Base-by-base conservation (phyloP, 23 red algal genomes). In the Agarophyton chilense region DNA sequence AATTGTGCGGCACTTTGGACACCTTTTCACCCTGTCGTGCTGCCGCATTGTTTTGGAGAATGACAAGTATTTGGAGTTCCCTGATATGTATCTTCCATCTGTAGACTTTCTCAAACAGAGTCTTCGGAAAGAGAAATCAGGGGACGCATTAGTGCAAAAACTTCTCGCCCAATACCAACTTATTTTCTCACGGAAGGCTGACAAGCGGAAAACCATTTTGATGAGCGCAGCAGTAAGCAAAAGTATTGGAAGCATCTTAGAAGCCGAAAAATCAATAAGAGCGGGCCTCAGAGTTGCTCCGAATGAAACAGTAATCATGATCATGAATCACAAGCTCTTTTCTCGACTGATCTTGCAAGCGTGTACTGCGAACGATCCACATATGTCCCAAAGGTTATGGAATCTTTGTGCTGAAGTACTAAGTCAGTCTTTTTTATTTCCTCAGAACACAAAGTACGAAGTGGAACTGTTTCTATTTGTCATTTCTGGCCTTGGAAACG, bases 401-500 rank as follows among this genome's bases (percentile, higher is more conserved):
- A 41, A 28, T 21, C 52, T 87, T 11, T 73, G 65, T 38, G 13
- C 11, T 10, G 65, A 87, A 39, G 44, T 57, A 35, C 22, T 87
- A 14, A 34, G 26, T 13, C 61, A 72, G 28, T 53, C 63, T 43
- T 57, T 49, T 54, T 32, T 87, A 21, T 87, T 87, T 87, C 82
- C 65, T 19, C 19, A 32, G 24, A 45, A 41, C 13, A 72, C 82
- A 35, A 51, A 74, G 44, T 45, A 68, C 61, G 82, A 87, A 36
- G 47, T 87, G 10, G 82, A 87, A 13, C 43, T 87, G 22, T 57
- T 87, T 28, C 45, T 87, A 29, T 47, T 64, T 8, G 44, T 87
- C 64, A 49, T 87, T 32, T 87, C 82, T 39, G 50, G 33, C 46
- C 61, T 53, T 52, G 49, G 64, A 52, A 52, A 72, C 12, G 28